Evolutionary conservation across 805 yeast genomes (phyloP), one percentile per base, ranked within the genome.

Genomic region (Saccharomycopsis amapae): DNA sequence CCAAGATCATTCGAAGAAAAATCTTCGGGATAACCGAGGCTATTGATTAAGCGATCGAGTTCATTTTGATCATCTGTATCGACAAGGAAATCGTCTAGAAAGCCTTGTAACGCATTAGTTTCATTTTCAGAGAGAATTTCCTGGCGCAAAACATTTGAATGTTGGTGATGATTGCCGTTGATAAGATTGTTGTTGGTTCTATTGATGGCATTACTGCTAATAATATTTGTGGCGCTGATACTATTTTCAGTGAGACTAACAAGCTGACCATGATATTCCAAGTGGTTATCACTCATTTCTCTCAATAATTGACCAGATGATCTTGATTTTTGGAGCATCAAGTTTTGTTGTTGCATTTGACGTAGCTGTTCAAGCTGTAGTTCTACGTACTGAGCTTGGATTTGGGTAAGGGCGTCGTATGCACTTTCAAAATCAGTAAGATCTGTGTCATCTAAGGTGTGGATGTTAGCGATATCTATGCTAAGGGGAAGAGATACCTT

Each of bases 371-470:
- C 46, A 30, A 50, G 39, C 15, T 48, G 46, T 15, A 28, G 15
- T 28, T 50, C 42, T 15, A 48, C 47, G 18, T 47, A 35, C 17
- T 38, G 40, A 9, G 35, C 40, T 20, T 48, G 52, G 10, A 42
- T 24, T 23, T 45, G 23, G 36, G 47, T 42, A 3, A 48, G 30
- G 20, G 36, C 30, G 19, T 42, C 39, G 24, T 40, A 45, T 24
- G 54, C 52, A 24, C 38, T 32, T 7, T 51, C 50, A 31, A 51
- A 51, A 39, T 51, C 54, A 36, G 48, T 35, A 10, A 48, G 37
- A 15, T 44, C 32, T 2, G 45, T 35, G 18, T 35, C 41, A 26
- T 51, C 54, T n/a, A 51, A 35, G 7, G 52, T 26, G 15, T 40
- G 42, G n/a, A 46, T 40, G 18, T 22, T 17, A 12, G 44, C 7